Conservation (phyloP, 805 yeast genomes). For the Ogataea parapolymorpha region DNA sequence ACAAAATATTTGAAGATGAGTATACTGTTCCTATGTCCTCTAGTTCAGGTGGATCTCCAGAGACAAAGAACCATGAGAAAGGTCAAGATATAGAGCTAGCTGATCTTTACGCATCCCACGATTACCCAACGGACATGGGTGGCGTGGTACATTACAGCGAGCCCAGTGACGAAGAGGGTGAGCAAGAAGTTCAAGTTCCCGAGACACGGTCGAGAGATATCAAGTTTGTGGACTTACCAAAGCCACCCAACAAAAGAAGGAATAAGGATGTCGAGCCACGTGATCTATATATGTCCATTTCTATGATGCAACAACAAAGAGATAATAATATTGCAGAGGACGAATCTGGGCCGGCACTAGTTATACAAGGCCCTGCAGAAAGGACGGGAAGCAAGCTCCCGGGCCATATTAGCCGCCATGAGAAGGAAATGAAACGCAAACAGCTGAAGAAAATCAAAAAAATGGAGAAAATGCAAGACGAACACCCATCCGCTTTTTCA, state of each 20-base stretch:
- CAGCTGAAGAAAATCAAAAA: conserved; percentile 20
- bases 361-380: conserved; percentile 76
- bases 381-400: conserved; percentile 40
- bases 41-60: conserved; percentile 21
- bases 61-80: conserved; percentile 5
- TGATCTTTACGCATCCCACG: conserved; percentile 1
- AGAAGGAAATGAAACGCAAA: conserved; percentile 20
- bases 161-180: conserved; percentile 37
- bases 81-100: conserved; percentile 11
- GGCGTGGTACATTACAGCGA: conserved; percentile 37
- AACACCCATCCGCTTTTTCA: background rate
- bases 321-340: conserved; percentile 33
- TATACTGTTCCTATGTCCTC: conserved; percentile 16
- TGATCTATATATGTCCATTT: conserved; percentile 80
- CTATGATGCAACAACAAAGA: conserved; percentile 64
- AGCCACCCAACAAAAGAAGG: conserved; percentile 39
- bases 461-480: conserved; percentile 10
- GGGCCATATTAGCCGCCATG: conserved; percentile 21
- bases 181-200: conserved; percentile 2
- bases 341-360: conserved; percentile 74
- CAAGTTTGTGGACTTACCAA: conserved; percentile 59
- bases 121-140: conserved; percentile 4
- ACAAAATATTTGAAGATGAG: conserved; percentile 19
- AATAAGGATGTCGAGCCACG: conserved; percentile 64
- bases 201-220: conserved; percentile 35